Evolutionary conservation across 2,329 filamentous ascomycete species (phyloP).

Genomic region (Paracorniculantispora psalliotae): DNA sequence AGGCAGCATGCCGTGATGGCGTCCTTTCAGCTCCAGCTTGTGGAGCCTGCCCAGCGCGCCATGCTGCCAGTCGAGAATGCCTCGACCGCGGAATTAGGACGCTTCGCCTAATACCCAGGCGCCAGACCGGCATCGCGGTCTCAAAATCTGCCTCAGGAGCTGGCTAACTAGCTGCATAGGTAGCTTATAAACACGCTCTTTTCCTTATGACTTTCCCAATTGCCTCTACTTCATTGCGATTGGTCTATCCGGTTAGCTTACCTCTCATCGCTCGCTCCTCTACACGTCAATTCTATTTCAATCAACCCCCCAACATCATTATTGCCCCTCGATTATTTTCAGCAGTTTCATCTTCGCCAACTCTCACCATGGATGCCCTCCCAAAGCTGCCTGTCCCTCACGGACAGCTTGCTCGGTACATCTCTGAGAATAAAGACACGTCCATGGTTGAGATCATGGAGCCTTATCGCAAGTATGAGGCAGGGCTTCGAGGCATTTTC

Average conservation of each 20-base stretch:
- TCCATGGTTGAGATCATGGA: conserved; percentile 54
- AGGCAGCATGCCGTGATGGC: conserved; percentile 5
- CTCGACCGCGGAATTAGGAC: not conserved
- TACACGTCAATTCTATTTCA: not conserved
- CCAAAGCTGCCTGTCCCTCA: conserved; percentile 44
- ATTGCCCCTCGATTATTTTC: not conserved
- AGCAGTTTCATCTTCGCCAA: not conserved
- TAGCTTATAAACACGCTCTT: not conserved
- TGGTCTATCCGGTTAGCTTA: not conserved
- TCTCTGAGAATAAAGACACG: conserved; percentile 48
- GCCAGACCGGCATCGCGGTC: not conserved
- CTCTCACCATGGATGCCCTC: conserved; percentile 27
- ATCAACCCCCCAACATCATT: too few species aligned
- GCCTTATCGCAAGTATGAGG: conserved; percentile 65
- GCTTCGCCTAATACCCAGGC: not conserved
- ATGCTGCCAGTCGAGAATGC: not conserved
- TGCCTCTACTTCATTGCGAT: not conserved
- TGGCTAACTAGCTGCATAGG: not conserved
- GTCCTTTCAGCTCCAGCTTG: conserved; percentile 8
- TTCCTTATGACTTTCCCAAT: not conserved
- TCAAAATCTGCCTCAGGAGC: conserved; percentile 4
- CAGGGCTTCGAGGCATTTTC: conserved; percentile 60
- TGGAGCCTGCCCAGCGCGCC: conserved; percentile 1
- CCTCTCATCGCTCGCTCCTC: not conserved
- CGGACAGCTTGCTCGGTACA: conserved; percentile 44